Base-by-base conservation (phyloP, 257 asterid species). In the Fraxinus quadrangulata region DNA sequence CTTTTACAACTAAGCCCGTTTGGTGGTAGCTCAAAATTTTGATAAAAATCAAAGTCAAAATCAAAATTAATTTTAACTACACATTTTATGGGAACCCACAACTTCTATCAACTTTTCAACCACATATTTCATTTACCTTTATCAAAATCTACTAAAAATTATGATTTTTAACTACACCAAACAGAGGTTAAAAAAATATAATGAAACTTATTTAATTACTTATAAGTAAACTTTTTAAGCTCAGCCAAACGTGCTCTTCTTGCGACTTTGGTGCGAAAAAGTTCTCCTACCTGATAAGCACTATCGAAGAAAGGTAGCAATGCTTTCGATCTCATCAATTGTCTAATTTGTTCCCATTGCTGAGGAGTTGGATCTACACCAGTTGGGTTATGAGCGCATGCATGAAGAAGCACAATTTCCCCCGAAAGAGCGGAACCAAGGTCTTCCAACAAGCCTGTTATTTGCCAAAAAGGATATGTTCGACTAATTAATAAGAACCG, bases 301-400 rank as follows among this genome's bases (percentile, higher is more conserved):
- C 99, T 93, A 82, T 96, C 98, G 86, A 96, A 96, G 94, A 96
- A 93, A 67, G 99, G 99, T 59, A 96, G 84, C 85, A 93, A 76
- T 70, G 92, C 86, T 84, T 86, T 96, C 6, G 96, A 89, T 85
- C 99, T 89, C 89, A 93, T 87, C 73, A 96, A 78, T 89, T 81
- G 88, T 85, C 98, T 92, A 73, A 93, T 93, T 80, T 89, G 88
- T 83, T 93, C 97, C 99, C 99, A 96, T 82, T 96, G 97, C 81
- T 89, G 85, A 81, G 86, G 75, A 84, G 99, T 96, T 56, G 99
- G 98, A 86, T 96, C 99, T 75, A 96, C 99, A 79, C 99, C 99
- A 65, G 99, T 96, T 61, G 99, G 99, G 84, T 96, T 96, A 84
- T 96, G 99, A 73, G 99, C 99, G 82, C 99, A 96, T 51, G 99